phyloP scores from a whole-genome alignment of 257 asterid genomes.

The Hygrophila difformis region DNA sequence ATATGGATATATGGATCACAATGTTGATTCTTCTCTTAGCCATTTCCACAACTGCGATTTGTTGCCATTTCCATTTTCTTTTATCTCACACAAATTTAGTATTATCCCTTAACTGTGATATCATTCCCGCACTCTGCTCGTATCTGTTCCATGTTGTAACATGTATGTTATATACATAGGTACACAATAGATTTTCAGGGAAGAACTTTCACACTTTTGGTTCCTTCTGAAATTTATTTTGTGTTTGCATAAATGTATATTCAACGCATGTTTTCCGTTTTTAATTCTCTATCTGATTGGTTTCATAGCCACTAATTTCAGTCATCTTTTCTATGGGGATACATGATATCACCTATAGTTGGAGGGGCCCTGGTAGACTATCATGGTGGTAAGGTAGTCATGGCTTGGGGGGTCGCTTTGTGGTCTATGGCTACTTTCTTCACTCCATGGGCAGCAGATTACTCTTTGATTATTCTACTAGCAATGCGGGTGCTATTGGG shows the following conservation, averaged over 20 bases:
- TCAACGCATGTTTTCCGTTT: too few species aligned
- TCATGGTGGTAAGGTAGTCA: conserved; percentile 90
- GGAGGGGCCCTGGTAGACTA: conserved; percentile 88
- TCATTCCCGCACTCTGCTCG: too few species aligned
- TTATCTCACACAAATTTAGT: too few species aligned
- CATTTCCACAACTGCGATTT: too few species aligned
- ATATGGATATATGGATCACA: too few species aligned
- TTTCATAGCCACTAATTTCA: conserved; percentile 57
- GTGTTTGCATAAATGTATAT: too few species aligned
- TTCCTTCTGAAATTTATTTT: background rate
- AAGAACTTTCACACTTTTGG: conserved; percentile 5
- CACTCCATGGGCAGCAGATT: conserved; percentile 94
- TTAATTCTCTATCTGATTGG: conserved; percentile 37
- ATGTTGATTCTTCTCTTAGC: too few species aligned
- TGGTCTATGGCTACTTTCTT: conserved; percentile 98
- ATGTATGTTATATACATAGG: too few species aligned
- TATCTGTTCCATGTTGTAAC: too few species aligned
- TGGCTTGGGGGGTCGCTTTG: conserved; percentile 96
- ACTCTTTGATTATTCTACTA: conserved; percentile 57
- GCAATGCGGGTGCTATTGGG: conserved; percentile 85
- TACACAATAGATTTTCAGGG: background rate
- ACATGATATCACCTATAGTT: conserved; percentile 92
- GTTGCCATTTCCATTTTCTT: too few species aligned
- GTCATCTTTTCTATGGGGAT: conserved; percentile 99
- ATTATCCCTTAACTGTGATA: too few species aligned